These are phyloP conservation scores for Helotiales sp. DNA, from an alignment of 2,329 filamentous ascomycete genomes.

Conservation along the genomic window DNA sequence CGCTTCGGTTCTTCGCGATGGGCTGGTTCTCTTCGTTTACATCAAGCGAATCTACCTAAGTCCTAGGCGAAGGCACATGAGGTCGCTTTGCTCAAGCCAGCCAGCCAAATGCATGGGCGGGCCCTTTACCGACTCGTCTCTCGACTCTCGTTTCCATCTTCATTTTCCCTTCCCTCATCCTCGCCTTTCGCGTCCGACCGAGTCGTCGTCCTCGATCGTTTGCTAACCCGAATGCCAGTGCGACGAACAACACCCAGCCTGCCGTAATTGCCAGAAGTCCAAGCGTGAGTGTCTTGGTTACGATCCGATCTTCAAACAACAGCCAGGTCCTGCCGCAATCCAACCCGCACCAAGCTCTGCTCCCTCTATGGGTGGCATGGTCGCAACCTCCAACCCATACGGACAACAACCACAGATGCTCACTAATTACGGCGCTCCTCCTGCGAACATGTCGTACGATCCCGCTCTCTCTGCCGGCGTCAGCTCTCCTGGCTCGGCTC, in stretches of 20 bases:
- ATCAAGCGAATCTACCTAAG: slow-evolving; percentile 46
- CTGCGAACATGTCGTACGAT: slow-evolving; percentile 40
- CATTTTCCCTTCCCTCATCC: not conserved
- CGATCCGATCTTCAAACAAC: slow-evolving; percentile 83
- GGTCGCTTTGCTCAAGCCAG: slow-evolving; percentile 21
- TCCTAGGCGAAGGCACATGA: slow-evolving; percentile 45
- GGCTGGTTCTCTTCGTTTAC: slow-evolving; percentile 43
- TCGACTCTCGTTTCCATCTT: not conserved
- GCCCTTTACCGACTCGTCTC: slow-evolving; percentile 3
- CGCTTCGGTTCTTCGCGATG: slow-evolving; percentile 39
- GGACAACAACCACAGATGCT: slow-evolving; percentile 53
- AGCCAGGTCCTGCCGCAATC: slow-evolving; percentile 69
- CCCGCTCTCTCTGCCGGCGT: slow-evolving; percentile 46
- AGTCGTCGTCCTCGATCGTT: not conserved
- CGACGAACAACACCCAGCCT: slow-evolving; percentile 92
- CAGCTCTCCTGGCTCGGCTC: slow-evolving; percentile 50
- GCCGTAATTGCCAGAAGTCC: slow-evolving; percentile 87
- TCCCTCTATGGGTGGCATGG: slow-evolving; percentile 35
- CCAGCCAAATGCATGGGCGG: not conserved
- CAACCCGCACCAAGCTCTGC: slow-evolving; percentile 67
- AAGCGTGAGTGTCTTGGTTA: slow-evolving; percentile 87
- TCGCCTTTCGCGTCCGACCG: slow-evolving; percentile 13
- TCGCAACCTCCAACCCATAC: slow-evolving; percentile 50
- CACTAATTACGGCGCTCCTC: slow-evolving; percentile 46
- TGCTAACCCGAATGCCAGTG: slow-evolving; percentile 63